Evolutionary conservation across 2,329 filamentous ascomycete species (phyloP).

Genomic region (Ilyonectria sp.): DNA sequence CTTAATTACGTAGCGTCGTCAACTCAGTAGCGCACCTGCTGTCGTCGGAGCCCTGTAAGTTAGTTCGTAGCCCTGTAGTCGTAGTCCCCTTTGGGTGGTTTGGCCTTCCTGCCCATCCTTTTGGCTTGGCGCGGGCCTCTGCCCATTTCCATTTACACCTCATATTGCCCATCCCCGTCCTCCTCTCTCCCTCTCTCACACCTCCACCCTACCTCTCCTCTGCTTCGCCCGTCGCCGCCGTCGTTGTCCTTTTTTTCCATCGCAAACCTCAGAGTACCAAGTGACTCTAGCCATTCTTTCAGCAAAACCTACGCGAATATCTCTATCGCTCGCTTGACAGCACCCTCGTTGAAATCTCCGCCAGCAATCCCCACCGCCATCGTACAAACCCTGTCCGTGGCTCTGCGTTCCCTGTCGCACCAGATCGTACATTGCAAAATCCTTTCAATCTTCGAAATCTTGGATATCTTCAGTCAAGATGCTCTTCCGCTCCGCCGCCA

Average conservation of each 20-base stretch:
- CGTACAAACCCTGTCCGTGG: conserved; percentile 41
- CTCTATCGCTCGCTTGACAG: conserved; percentile 18
- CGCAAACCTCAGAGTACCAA: conserved; percentile 10
- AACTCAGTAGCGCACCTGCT: neutral
- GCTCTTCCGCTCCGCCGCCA: conserved; percentile 53
- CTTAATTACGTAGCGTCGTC: conserved; percentile 5
- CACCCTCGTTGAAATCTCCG: conserved; percentile 27
- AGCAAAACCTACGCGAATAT: conserved; percentile 1
- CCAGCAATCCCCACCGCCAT: conserved; percentile 33
- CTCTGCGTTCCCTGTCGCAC: conserved; percentile 41
- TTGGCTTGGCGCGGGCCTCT: conserved; percentile 20
- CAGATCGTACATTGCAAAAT: conserved; percentile 32
- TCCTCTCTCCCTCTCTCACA: conserved; percentile 3
- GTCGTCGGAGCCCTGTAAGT: neutral
- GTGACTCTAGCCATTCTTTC: conserved; percentile 7
- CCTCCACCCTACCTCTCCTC: neutral
- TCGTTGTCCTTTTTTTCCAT: conserved; percentile 35
- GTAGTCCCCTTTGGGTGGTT: conserved; percentile 8
- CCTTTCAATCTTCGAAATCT: neutral
- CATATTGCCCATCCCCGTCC: conserved; percentile 14
- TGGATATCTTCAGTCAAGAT: conserved; percentile 46
- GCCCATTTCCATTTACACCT: conserved; percentile 30
- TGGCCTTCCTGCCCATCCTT: conserved; percentile 10
- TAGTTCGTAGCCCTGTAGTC: neutral
- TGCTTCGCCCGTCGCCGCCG: conserved; percentile 22